phyloP scores from a whole-genome alignment of 2,329 filamentous ascomycete genomes.

The Ramichloridium luteum region DNA sequence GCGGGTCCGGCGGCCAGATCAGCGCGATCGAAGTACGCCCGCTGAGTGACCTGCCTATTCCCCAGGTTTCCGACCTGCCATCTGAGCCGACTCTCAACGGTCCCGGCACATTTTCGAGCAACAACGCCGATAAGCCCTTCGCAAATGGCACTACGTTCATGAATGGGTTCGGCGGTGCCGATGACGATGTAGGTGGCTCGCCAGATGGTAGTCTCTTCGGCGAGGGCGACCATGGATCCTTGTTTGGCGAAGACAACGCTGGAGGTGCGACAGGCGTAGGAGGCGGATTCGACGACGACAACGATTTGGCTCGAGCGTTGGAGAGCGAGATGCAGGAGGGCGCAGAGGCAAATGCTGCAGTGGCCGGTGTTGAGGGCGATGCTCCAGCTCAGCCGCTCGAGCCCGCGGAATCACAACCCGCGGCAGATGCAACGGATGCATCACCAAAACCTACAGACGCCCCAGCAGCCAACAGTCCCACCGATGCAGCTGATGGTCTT shows the following conservation, averaged over 20 bases:
- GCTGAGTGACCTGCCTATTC: slow-evolving; percentile 60
- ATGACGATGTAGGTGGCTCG: slow-evolving; percentile 48
- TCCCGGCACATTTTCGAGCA: slow-evolving; percentile 65
- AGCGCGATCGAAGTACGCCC: slow-evolving; percentile 79
- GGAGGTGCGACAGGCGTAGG: slow-evolving; percentile 20
- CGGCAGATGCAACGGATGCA: slow-evolving; percentile 1
- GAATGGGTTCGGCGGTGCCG: slow-evolving; percentile 26
- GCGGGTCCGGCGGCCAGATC: slow-evolving; percentile 69
- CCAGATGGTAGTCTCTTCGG: slow-evolving; percentile 75
- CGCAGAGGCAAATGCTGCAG: slow-evolving; percentile 23
- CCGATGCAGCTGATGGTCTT: not conserved
- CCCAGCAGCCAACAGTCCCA: slow-evolving; percentile 3
- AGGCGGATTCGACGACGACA: slow-evolving; percentile 61
- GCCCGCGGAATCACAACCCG: slow-evolving; percentile 8
- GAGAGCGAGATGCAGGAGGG: slow-evolving; percentile 37
- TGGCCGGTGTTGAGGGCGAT: slow-evolving; percentile 31
- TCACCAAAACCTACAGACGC: slow-evolving; percentile 2
- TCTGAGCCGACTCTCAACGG: slow-evolving; percentile 38
- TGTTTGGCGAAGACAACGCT: slow-evolving; percentile 62
- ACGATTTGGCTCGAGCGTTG: slow-evolving; percentile 67
- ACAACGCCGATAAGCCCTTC: slow-evolving; percentile 50
- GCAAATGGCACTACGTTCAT: slow-evolving; percentile 41
- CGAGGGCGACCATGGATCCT: slow-evolving; percentile 56
- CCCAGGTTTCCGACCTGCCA: slow-evolving; percentile 56
- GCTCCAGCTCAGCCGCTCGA: slow-evolving; percentile 32